Conservation (phyloP, 306 rosid species). For the Cicer cuneatum region DNA sequence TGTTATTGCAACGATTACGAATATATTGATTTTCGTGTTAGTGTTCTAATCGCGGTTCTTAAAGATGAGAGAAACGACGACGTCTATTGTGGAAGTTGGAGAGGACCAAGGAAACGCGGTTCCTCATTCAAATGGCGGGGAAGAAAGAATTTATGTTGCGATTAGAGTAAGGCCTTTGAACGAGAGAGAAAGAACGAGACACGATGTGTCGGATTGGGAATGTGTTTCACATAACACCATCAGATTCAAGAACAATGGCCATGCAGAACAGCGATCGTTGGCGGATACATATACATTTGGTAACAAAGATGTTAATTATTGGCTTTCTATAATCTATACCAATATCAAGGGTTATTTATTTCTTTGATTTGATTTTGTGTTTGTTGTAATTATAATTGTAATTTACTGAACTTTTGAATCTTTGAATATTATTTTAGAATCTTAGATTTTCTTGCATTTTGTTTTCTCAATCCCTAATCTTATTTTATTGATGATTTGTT, state of each 20-base stretch:
- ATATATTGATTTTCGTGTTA: conserved; percentile 12
- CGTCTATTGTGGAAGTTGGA: conserved; percentile 7
- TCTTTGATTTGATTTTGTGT: neutral
- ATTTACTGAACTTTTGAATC: conserved; percentile 7
- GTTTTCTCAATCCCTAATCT: conserved; percentile 5
- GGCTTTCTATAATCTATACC: neutral
- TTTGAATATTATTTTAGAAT: neutral
- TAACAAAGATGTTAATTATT: conserved; percentile 31
- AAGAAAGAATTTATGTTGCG: conserved; percentile 75
- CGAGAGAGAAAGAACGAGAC: conserved; percentile 57
- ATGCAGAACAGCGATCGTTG: conserved; percentile 52
- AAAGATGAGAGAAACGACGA: conserved; percentile 18
- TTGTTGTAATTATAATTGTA: neutral
- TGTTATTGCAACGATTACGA: conserved; percentile 19
- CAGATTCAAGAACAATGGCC: conserved; percentile 47
- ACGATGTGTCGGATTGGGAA: conserved; percentile 69
- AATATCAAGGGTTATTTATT: neutral
- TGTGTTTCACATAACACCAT: conserved; percentile 56
- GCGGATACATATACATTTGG: conserved; percentile 66
- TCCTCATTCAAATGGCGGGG: conserved; percentile 42
- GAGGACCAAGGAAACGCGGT: conserved; percentile 41
- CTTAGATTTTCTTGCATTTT: neutral
- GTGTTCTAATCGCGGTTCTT: neutral
- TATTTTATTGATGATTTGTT: conserved; percentile 25
- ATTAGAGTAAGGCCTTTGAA: conserved; percentile 85